Evolutionary conservation across 75 land plant genomes (phyloP).

Genomic region (Gnetum montanum): DNA sequence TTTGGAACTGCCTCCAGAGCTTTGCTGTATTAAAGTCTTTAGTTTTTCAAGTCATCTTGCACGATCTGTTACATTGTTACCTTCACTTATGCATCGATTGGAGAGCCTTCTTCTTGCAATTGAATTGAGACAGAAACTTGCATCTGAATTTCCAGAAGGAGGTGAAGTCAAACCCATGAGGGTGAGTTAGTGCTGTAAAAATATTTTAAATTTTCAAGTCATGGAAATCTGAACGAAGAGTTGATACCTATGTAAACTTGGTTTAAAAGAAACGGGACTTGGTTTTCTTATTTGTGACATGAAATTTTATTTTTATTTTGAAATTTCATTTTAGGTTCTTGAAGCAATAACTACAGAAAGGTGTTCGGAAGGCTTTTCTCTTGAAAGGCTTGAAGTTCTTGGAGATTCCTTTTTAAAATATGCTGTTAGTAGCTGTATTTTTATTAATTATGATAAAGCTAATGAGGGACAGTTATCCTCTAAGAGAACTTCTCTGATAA

Average conservation of each 20-base stretch:
- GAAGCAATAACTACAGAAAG: constrained; percentile 87
- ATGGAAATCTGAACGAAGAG: too few species aligned
- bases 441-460: constrained; percentile 41
- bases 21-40: constrained; percentile 59
- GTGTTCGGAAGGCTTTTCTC: constrained; percentile 72
- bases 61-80: constrained; percentile 65
- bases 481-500: constrained; percentile 51
- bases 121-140: constrained; percentile 45
- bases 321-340: constrained; percentile 45
- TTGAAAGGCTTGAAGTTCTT: constrained; percentile 87
- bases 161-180: constrained; percentile 36
- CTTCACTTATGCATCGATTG: constrained; percentile 90
- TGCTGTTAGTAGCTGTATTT: constrained; percentile 70
- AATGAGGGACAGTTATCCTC: constrained; percentile 82
- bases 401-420: constrained; percentile 95
- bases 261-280: too few species aligned
- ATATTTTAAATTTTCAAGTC: too few species aligned
- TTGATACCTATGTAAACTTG: too few species aligned
- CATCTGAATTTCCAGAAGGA: constrained; percentile 52
- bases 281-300: too few species aligned
- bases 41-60: constrained; percentile 66
- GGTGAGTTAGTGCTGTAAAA: constrained; percentile 28
- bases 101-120: constrained; percentile 77
- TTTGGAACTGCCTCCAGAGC: constrained; percentile 84
- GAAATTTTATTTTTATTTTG: too few species aligned